These are phyloP conservation scores for Pseudocercospora vitis DNA, from an alignment of 2,329 filamentous ascomycete species.

Conservation along the genomic window DNA sequence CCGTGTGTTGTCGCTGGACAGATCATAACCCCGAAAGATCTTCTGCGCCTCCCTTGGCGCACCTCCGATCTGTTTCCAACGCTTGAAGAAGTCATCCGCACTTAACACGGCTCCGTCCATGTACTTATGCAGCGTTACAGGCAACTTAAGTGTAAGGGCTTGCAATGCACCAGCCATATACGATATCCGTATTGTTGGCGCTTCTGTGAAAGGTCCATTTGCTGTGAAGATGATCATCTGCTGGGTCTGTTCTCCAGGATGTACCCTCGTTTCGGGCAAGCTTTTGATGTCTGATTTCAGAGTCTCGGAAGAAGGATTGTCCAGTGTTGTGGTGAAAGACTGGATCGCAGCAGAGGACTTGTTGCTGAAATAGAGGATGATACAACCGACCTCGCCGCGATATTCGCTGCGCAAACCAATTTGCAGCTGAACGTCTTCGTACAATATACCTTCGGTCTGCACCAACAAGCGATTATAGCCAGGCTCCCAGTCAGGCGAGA, in stretches of 20 bases:
- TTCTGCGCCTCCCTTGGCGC: conserved; percentile 81
- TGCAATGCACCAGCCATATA: conserved; percentile 93
- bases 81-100: conserved; percentile 95
- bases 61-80: conserved; percentile 97
- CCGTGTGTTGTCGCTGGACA: conserved; percentile 70
- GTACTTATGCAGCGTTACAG: conserved; percentile 87
- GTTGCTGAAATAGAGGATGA: conserved; percentile 96
- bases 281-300: conserved; percentile 85
- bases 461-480: conserved; percentile 84
- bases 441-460: conserved; percentile 79
- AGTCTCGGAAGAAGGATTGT: conserved; percentile 67
- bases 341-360: conserved; percentile 81
- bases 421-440: conserved; percentile 93
- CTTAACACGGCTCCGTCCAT: conserved; percentile 88
- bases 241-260: conserved; percentile 74
- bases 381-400: conserved; percentile 87
- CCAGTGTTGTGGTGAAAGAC: conserved; percentile 91
- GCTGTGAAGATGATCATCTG: conserved; percentile 95
- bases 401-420: conserved; percentile 92
- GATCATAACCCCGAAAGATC: conserved; percentile 70
- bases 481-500: conserved; percentile 91
- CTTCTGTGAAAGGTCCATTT: conserved; percentile 74
- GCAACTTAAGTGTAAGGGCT: conserved; percentile 85
- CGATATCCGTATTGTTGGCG: conserved; percentile 88
- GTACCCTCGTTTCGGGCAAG: conserved; percentile 79